Evolutionary conservation across 192 early-diverging fungal genomes (phyloP).

Genomic region (Coemansia sp.): DNA sequence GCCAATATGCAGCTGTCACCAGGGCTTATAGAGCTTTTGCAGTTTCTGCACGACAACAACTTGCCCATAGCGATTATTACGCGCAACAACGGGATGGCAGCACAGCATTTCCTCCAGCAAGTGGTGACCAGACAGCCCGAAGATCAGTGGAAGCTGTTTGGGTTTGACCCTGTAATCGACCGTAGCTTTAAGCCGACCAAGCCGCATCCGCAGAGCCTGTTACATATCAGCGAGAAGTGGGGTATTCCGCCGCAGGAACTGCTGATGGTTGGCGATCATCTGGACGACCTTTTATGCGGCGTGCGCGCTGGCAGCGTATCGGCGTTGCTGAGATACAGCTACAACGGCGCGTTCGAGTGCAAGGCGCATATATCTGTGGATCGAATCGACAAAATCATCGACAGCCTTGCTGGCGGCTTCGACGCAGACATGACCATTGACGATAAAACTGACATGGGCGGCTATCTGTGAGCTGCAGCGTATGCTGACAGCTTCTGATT

Average conservation of each 20-base stretch:
- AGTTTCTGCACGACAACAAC: slow-evolving; percentile 33
- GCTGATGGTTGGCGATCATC: slow-evolving; percentile 59
- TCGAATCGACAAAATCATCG: slow-evolving; percentile 37
- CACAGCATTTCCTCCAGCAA: slow-evolving; percentile 51
- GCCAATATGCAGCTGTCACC: slow-evolving; percentile 45
- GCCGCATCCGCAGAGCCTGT: slow-evolving; percentile 48
- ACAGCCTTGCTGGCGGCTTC: slow-evolving; percentile 29
- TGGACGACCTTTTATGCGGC: slow-evolving; percentile 57
- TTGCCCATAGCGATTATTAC: slow-evolving; percentile 56
- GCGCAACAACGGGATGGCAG: slow-evolving; percentile 47
- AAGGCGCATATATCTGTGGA: slow-evolving; percentile 49
- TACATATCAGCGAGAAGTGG: slow-evolving; percentile 49
- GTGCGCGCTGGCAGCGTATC: slow-evolving; percentile 48
- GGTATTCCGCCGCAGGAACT: slow-evolving; percentile 46
- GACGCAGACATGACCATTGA: slow-evolving; percentile 28
- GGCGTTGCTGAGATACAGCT: slow-evolving; percentile 42
- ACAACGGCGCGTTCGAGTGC: slow-evolving; percentile 34
- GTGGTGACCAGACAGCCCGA: slow-evolving; percentile 30
- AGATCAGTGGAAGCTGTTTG: slow-evolving; percentile 34
- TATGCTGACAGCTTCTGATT: no score
- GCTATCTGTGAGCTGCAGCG: background rate
- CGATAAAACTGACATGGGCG: slow-evolving; percentile 9
- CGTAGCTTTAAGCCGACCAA: slow-evolving; percentile 54
- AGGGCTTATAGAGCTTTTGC: slow-evolving; percentile 44
- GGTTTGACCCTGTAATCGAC: slow-evolving; percentile 52